Percentiles rank a stretch among this genome's conserved stretches.
phyloP scores from a whole-genome alignment of 768 basidiomycete species.

The Trametes punicea region DNA sequence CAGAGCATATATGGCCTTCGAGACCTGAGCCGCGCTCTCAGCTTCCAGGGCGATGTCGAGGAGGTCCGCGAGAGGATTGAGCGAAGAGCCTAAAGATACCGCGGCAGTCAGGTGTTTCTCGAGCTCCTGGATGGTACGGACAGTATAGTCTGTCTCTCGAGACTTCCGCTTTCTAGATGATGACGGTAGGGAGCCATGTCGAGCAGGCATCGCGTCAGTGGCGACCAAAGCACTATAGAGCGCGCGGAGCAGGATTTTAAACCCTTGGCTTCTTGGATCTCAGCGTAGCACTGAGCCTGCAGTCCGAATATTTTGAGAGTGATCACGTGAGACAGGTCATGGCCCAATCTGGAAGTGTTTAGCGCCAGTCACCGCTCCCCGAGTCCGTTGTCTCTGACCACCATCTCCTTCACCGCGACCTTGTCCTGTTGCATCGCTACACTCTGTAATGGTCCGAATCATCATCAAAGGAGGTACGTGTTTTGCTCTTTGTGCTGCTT shows the following conservation, averaged over 20 bases:
- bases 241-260: not conserved
- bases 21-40: constrained; percentile 53
- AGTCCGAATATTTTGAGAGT: not conserved
- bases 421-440: not conserved
- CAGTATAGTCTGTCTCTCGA: constrained; percentile 15
- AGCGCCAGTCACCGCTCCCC: not conserved
- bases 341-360: constrained; percentile 4
- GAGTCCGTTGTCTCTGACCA: constrained; percentile 18
- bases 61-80: constrained; percentile 79
- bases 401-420: not conserved
- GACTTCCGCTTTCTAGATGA: constrained; percentile 29
- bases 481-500: not conserved
- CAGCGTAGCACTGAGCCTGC: no score
- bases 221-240: not conserved
- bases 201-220: not conserved
- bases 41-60: constrained; percentile 51
- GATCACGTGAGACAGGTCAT: constrained; percentile 6
- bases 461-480: constrained; percentile 85
- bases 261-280: not conserved
- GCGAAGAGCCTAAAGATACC: constrained; percentile 50
- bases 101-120: constrained; percentile 57
- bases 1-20: constrained; percentile 76
- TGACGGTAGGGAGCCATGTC: constrained; percentile 20
- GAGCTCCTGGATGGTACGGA: constrained; percentile 38
- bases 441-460: constrained; percentile 67